Evolutionary conservation across 2,329 filamentous ascomycete genomes (phyloP).

Genomic region (Furcasterigmium sp.): DNA sequence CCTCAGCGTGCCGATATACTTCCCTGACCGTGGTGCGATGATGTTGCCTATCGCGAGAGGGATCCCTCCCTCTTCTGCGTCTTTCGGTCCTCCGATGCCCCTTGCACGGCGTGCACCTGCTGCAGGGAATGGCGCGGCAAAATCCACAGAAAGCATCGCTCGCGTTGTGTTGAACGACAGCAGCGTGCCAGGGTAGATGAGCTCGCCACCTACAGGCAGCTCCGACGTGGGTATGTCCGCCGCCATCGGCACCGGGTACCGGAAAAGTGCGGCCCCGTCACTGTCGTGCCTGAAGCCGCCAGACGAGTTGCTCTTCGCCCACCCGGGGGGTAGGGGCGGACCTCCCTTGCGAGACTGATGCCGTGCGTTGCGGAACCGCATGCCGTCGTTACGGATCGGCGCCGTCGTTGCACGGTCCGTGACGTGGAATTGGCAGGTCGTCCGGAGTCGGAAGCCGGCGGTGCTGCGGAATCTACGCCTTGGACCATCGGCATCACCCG

Average conservation of each 20-base stretch:
- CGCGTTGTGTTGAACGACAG: conserved; percentile 33
- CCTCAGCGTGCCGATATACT: conserved; percentile 36
- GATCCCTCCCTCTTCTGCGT: conserved; percentile 19
- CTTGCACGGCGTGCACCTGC: conserved; percentile 21
- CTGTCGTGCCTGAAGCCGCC: conserved; percentile 30
- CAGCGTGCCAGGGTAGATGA: conserved; percentile 29
- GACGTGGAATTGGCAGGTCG: conserved; percentile 31
- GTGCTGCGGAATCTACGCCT: conserved; percentile 28
- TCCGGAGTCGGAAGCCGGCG: conserved; percentile 31
- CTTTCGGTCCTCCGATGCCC: conserved; percentile 6
- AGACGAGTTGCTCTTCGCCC: conserved; percentile 28
- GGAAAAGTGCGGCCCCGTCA: conserved; percentile 31
- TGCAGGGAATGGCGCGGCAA: conserved; percentile 16
- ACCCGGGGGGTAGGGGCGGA: conserved; percentile 29
- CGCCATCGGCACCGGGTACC: conserved; percentile 34
- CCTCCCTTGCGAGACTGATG: conserved; percentile 21
- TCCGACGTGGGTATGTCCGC: neutral
- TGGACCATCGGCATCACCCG: conserved; percentile 5
- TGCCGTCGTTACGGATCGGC: conserved; percentile 28
- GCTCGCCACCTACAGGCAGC: conserved; percentile 6
- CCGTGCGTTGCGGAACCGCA: conserved; percentile 32
- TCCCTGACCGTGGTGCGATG: conserved; percentile 23
- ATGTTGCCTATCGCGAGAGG: conserved; percentile 39
- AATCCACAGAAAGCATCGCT: conserved; percentile 35
- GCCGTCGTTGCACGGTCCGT: conserved; percentile 29